phyloP scores from a whole-genome alignment of 176 grass and related monocot species.

The Oryza meyeriana region DNA sequence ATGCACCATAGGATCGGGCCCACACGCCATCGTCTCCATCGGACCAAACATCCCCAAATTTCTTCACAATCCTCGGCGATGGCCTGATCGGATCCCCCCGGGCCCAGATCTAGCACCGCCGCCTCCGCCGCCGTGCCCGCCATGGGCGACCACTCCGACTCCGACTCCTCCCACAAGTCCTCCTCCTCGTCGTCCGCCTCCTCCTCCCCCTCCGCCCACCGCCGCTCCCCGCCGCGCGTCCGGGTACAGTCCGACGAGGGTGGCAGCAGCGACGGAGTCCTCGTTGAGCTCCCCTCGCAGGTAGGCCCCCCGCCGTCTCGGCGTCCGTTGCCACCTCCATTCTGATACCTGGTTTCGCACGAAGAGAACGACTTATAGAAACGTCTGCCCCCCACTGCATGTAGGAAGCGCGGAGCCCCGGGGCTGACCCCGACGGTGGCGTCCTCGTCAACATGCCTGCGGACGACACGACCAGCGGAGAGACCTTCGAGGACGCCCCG shows the following conservation, averaged over 20 bases:
- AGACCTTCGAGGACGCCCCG: conserved; percentile 87
- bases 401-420: conserved; percentile 55
- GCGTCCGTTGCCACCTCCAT: not conserved
- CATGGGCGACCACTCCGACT: conserved; percentile 81
- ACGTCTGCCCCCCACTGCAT: conserved; percentile 1
- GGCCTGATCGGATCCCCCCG: conserved; percentile 47
- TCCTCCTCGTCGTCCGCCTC: conserved; percentile 41
- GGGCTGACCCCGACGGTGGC: conserved; percentile 56
- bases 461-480: conserved; percentile 67
- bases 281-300: conserved; percentile 85
- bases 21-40: conserved; percentile 37
- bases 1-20: conserved; percentile 4
- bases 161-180: conserved; percentile 74
- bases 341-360: not conserved
- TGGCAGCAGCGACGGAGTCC: conserved; percentile 93
- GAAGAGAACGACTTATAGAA: conserved; percentile 18
- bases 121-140: conserved; percentile 22
- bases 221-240: conserved; percentile 38
- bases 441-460: conserved; percentile 69
- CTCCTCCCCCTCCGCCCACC: conserved; percentile 26
- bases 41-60: conserved; percentile 23
- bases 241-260: conserved; percentile 75
- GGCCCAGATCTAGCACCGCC: conserved; percentile 49
- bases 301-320: conserved; percentile 19
- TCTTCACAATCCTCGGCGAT: conserved; percentile 29